A percentile compares a stretch with the other conserved stretches of the same genome.
Conservation (phyloP, 2,329 filamentous ascomycete genomes). For the Verticillium zaregamsianum region DNA sequence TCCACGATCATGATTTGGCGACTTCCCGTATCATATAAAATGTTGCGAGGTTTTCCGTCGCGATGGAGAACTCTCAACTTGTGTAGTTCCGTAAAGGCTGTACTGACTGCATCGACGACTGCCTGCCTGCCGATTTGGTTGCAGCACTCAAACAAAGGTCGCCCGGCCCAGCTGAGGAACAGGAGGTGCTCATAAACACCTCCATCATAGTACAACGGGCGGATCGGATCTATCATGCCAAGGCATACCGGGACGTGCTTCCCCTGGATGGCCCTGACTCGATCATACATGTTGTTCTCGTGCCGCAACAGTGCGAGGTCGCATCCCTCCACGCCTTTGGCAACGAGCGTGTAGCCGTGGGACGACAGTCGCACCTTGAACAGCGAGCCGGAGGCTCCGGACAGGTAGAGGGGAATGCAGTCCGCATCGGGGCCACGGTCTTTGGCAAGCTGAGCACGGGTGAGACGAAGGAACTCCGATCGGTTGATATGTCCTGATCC, state of each 20-base stretch:
- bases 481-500: constrained; percentile 17
- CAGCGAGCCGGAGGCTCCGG: constrained; percentile 23
- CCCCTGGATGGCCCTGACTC: constrained; percentile 24
- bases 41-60: constrained; percentile 25
- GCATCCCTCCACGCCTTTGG: constrained; percentile 29
- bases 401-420: constrained; percentile 21
- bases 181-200: constrained; percentile 25
- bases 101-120: constrained; percentile 8
- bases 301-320: constrained; percentile 18
- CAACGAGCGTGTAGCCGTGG: constrained; percentile 32
- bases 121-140: constrained; percentile 6
- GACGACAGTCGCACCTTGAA: constrained; percentile 31
- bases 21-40: constrained; percentile 21
- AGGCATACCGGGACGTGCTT: constrained; percentile 29
- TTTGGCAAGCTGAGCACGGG: constrained; percentile 21
- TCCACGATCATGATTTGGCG: constrained; percentile 25
- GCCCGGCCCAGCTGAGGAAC: constrained; percentile 27
- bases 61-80: constrained; percentile 18
- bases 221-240: constrained; percentile 21
- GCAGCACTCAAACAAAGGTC: constrained; percentile 15
- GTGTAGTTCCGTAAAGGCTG: neutral
- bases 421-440: constrained; percentile 26
- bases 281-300: constrained; percentile 26
- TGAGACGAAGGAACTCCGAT: constrained; percentile 20
- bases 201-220: constrained; percentile 25